These are phyloP conservation scores for Colletotrichum sp. DNA, from an alignment of 2,329 filamentous ascomycete species.

Conservation along the genomic window DNA sequence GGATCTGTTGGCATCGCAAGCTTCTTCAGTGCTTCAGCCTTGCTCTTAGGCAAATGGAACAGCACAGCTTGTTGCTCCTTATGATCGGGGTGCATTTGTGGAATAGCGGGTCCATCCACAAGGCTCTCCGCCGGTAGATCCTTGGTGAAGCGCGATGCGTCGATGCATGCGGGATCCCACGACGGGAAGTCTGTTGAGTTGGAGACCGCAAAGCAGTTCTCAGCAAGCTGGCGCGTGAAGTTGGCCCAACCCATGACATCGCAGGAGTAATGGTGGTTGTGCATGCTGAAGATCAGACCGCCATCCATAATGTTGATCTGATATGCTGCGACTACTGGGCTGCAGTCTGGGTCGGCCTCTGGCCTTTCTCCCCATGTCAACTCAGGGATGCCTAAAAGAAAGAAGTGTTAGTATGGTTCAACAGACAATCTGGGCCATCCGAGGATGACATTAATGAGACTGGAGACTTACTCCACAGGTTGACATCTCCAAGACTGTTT, in stretches of 20 bases:
- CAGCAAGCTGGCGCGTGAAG: conserved; percentile 43
- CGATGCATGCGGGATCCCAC: conserved; percentile 39
- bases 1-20: conserved; percentile 29
- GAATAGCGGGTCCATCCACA: conserved; percentile 33
- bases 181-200: conserved; percentile 31
- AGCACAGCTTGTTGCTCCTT: not conserved
- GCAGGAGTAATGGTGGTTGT: conserved; percentile 46
- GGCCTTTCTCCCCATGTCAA: conserved; percentile 32
- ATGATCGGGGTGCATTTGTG: conserved; percentile 32
- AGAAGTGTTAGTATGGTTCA: not conserved
- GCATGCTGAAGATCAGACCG: conserved; percentile 43
- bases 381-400: not conserved
- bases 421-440: not conserved
- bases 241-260: conserved; percentile 46
- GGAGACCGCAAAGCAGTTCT: conserved; percentile 41
- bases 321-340: conserved; percentile 38
- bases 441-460: not conserved
- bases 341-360: conserved; percentile 37
- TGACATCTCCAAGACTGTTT: not conserved
- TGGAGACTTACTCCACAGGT: not conserved
- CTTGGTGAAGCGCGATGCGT: conserved; percentile 36
- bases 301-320: conserved; percentile 44
- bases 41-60: not conserved
- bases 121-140: conserved; percentile 28
- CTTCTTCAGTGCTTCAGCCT: not conserved